These are phyloP conservation scores for Lepidium campestre DNA, from an alignment of 441 rosid species.

Conservation along the genomic window DNA sequence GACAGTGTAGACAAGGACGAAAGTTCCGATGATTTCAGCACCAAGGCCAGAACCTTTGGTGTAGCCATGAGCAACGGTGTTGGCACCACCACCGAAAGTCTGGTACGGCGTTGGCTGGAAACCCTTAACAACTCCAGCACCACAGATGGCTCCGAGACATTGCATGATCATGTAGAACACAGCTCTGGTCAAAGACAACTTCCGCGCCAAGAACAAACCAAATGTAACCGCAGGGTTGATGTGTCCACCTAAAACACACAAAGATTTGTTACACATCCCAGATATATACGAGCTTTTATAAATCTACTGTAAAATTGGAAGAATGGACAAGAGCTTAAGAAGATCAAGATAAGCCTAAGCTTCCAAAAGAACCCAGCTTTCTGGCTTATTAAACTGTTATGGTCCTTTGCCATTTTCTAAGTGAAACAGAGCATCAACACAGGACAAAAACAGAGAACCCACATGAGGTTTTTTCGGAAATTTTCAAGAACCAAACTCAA, in stretches of 20 bases:
- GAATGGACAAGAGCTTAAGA: no score
- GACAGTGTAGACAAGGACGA: slow-evolving; percentile 63
- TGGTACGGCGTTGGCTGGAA: slow-evolving; percentile 35
- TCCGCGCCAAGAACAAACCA: slow-evolving; percentile 52
- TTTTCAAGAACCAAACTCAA: neutral
- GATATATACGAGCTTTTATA: neutral
- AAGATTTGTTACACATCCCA: neutral
- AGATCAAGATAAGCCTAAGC: neutral
- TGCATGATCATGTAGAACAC: slow-evolving; percentile 57
- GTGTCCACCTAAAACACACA: slow-evolving; percentile 42
- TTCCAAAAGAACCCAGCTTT: neutral
- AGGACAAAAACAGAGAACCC: neutral
- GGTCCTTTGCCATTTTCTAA: neutral
- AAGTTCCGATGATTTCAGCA: slow-evolving; percentile 64
- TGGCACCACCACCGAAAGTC: slow-evolving; percentile 47
- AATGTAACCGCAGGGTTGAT: slow-evolving; percentile 67
- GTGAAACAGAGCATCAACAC: neutral
- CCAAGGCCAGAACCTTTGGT: slow-evolving; percentile 59
- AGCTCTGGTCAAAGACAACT: slow-evolving; percentile 60
- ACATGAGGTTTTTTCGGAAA: neutral
- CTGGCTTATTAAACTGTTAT: neutral
- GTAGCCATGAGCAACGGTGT: slow-evolving; percentile 45
- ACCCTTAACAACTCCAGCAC: slow-evolving; percentile 65
- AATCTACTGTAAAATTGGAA: neutral
- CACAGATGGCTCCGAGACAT: slow-evolving; percentile 65